Evolutionary conservation across 2,329 filamentous ascomycete genomes (phyloP), one percentile per base, ranked within the genome.

Genomic region (Byssochlamys sp.): DNA sequence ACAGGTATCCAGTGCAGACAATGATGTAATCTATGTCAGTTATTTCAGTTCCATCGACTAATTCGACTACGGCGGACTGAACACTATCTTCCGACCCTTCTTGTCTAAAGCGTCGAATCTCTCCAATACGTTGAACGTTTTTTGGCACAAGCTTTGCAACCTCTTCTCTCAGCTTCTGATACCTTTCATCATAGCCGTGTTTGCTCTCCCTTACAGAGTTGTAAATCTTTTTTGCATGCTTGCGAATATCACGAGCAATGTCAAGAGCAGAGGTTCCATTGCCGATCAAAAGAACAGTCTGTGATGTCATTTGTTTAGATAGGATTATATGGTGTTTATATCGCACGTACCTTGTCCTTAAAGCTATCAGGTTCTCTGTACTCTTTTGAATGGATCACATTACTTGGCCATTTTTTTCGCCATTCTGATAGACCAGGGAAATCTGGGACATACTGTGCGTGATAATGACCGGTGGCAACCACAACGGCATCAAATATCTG

Each of bases 1-100:
- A 83, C 63, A 86, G 81, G 64, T 90, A 90, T 0, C 87, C 87
- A 0, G 87, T 90, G 14, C 81, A 84, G 4, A 90, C 66, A 24
- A 90, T 77, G 0, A 90, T 77, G 14, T 76, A 73, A 63, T 90
- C 80, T 35, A 90, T 82, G 9, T 78, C 75, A 24, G 73, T 73
- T 0, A 90, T 64, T 1, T 71, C 71, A 0, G 72, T 63, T 0
- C 84, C 85, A 26, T 83, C 79, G 50, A 75, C 77, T 1, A 89
- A 71, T 0, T 77, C 72, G 0, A 84, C 70, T 0, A 68, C 76
- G 0, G 80, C 77, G 0, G 81, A 81, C 7, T 85, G 78, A 0
- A 75, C 64, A 0, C 72, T 67, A 0, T 70, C 62, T 0, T 64
- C 58, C 5, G 55, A 51, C 26, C 19, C 19, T 59, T 55, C 6